These are phyloP conservation scores for Penicillium vulpinum DNA, from an alignment of 2,329 filamentous ascomycete species.

Conservation along the genomic window DNA sequence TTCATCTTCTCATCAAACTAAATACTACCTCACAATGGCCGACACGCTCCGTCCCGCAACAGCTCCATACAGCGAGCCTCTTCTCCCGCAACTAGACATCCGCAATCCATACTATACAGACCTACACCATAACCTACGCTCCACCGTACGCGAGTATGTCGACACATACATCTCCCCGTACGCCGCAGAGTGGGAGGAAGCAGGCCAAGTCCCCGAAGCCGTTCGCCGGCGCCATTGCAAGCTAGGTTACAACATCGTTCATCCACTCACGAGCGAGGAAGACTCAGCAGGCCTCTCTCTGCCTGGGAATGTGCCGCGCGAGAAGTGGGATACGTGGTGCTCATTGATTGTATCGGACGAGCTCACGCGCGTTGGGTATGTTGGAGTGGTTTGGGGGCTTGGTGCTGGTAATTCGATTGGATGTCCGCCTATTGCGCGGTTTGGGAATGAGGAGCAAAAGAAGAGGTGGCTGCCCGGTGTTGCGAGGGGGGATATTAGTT, in stretches of 20 bases:
- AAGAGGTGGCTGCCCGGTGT: conserved; percentile 59
- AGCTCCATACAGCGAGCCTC: conserved; percentile 43
- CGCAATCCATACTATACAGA: conserved; percentile 61
- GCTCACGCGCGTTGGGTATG: conserved; percentile 55
- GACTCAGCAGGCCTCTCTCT: conserved; percentile 44
- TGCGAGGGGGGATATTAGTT: conserved; percentile 59
- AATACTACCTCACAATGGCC: conserved; percentile 16
- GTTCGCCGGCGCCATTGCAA: conserved; percentile 42
- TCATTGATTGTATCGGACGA: conserved; percentile 59
- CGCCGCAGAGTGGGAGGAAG: conserved; percentile 64
- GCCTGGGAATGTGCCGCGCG: conserved; percentile 48
- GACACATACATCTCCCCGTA: conserved; percentile 59
- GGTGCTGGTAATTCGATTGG: conserved; percentile 64
- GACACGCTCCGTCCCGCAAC: conserved; percentile 25
- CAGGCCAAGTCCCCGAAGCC: conserved; percentile 51
- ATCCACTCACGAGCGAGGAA: conserved; percentile 38
- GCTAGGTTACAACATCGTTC: conserved; percentile 42
- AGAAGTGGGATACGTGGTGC: conserved; percentile 60
- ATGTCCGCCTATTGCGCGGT: conserved; percentile 62
- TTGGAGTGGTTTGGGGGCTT: conserved; percentile 59
- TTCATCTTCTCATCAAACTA: not conserved
- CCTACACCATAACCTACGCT: conserved; percentile 60
- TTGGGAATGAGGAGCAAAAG: conserved; percentile 62
- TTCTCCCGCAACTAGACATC: conserved; percentile 49
- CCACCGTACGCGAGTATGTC: conserved; percentile 59